Conservation (phyloP, 1,139 yeast genomes). For the Saccharomyces hybrid region DNA sequence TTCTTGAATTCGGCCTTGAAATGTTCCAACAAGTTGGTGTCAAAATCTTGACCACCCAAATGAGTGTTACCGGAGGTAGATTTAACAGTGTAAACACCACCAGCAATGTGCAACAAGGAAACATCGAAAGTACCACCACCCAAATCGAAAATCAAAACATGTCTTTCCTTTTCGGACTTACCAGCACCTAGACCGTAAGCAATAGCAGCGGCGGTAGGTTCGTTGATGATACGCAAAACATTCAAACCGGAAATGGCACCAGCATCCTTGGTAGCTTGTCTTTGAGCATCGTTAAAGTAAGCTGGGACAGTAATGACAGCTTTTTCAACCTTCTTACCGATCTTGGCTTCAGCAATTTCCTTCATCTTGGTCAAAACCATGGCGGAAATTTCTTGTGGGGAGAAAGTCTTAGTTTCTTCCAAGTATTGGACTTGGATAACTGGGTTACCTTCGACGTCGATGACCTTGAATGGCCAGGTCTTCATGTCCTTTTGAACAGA, state of each 20-base stretch:
- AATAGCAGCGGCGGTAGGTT: conserved; percentile 97
- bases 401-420: no score
- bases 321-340: conserved; percentile 87
- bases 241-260: conserved; percentile 96
- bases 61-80: conserved; percentile 99
- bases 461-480: no score
- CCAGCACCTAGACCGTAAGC: conserved; percentile 92
- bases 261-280: conserved; percentile 98
- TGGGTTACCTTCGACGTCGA: no score
- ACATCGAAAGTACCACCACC: conserved; percentile 99
- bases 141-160: conserved; percentile 87
- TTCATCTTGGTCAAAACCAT: conserved; percentile 97
- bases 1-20: conserved; percentile 90
- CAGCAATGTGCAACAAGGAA: conserved; percentile 87
- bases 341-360: conserved; percentile 95
- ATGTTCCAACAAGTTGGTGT: conserved; percentile 87
- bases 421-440: no score
- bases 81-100: conserved; percentile 97
- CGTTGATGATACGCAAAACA: conserved; percentile 94
- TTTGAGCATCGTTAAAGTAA: conserved; percentile 94
- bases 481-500: no score
- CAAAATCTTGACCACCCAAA: conserved; percentile 99
- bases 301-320: conserved; percentile 97
- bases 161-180: conserved; percentile 81
- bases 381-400: conserved; percentile 94